A percentile compares a stretch with the other conserved stretches of the same genome.
Conservation (phyloP, 192 early-diverging fungal species). For the Umbelopsis sp. region DNA sequence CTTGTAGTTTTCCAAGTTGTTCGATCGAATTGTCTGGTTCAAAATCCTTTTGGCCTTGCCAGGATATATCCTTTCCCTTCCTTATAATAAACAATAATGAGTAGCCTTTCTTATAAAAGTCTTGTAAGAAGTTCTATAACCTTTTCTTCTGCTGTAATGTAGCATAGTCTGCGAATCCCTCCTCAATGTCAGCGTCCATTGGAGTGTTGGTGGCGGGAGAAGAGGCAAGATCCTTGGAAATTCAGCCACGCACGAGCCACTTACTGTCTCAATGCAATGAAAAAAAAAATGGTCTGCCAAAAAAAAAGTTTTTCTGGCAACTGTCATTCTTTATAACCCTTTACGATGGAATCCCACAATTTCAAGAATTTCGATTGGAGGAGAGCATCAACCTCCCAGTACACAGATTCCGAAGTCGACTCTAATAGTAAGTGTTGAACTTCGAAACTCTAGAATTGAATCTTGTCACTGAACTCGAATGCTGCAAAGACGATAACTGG, state of each 20-base stretch:
- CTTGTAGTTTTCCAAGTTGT: not conserved
- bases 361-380: constrained; percentile 13
- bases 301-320: constrained; percentile 9
- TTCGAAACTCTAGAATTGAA: not conserved
- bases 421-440: not conserved
- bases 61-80: not conserved
- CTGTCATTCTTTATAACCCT: not conserved
- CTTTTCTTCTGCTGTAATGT: not conserved
- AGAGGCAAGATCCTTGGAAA: not conserved
- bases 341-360: constrained; percentile 6
- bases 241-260: constrained; percentile 18
- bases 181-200: constrained; percentile 6
- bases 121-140: not conserved
- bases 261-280: not conserved
- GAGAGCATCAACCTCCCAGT: constrained; percentile 3
- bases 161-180: constrained; percentile 11
- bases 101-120: no score
- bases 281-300: not conserved
- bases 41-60: not conserved
- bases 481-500: constrained; percentile 46
- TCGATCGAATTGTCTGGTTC: not conserved
- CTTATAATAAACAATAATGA: not conserved
- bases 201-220: not conserved
- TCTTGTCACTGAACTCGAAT: not conserved
- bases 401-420: constrained; percentile 8